Evolutionary conservation across 371 early-diverging fungal species (phyloP), one percentile per base, ranked within the genome.

Genomic region (Lichtheimia hyalospora): DNA sequence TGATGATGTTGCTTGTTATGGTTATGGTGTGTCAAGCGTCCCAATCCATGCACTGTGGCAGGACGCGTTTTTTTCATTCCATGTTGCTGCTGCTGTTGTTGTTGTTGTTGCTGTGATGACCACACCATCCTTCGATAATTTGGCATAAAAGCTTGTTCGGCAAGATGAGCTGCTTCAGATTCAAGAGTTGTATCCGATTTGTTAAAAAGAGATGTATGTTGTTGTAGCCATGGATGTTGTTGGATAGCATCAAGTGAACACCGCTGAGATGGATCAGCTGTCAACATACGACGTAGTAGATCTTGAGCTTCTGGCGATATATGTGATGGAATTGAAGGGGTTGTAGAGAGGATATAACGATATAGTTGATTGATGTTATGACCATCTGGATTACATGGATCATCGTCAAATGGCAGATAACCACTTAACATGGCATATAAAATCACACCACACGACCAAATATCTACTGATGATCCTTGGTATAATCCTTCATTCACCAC

Each of bases 361-460:
- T 89, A 89, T 0, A 89, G 72, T 20, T 74, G 73, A 51, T 83
- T 84, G 67, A 89, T 82, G 62, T 87, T 85, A 55, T 84, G 83
- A 21, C 87, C 79, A 51, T 85, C 87, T n/a, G 89, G 89, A 62
- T 89, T 89, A 3, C 70, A 66, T 24, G 88, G 88, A 65, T 92
- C 91, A 62, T 93, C 94, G 62, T 94, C 92, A 76, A 85, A 94
- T 5, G 94, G 94, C 23, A 94, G 81, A 58, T 82, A 87, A 1
- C 94, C 94, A 60, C 83, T 85, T 6, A 89, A 67, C 89, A 89
- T 87, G 5, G 87, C 86, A 60, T 84, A 88, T 53, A 97, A 64
- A 56, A 97, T 93, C 18, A 97, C 96, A 39, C 98, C 98, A 57
- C 95, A 92, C 41, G 89, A 89, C 97, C 97, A 97, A 46, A 96